These are phyloP conservation scores for Curvularia lunata DNA, from an alignment of 2,329 filamentous ascomycete genomes.

Conservation along the genomic window DNA sequence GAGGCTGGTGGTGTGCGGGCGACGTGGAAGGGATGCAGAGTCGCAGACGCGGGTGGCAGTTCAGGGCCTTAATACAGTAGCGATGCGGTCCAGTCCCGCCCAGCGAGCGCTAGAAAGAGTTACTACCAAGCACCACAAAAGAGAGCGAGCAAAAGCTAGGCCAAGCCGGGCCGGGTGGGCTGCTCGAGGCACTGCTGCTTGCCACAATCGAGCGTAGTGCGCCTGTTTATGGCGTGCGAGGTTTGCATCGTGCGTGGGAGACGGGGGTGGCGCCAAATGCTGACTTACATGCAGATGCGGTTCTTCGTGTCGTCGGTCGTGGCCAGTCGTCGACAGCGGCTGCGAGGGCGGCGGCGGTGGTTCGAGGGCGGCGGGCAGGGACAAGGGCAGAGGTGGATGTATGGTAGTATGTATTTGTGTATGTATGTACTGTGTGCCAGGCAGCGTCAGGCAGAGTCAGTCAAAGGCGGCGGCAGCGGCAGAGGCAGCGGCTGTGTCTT, in stretches of 20 bases:
- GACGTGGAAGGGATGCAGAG: neutral
- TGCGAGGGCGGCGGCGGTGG: neutral
- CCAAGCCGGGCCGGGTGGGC: conserved; percentile 25
- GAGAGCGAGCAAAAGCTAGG: conserved; percentile 3
- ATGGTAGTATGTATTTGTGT: too few relatives aligned
- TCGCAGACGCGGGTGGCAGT: conserved; percentile 13
- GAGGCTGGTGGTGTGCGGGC: conserved; percentile 3
- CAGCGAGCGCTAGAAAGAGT: conserved; percentile 31
- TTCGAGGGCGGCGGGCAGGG: neutral
- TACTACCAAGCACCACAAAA: conserved; percentile 33
- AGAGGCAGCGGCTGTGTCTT: conserved; percentile 15
- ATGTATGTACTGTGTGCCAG: too few relatives aligned
- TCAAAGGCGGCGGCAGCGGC: neutral
- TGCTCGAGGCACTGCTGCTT: conserved; percentile 26
- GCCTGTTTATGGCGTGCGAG: conserved; percentile 26
- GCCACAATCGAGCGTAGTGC: conserved; percentile 29
- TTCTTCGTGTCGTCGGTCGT: neutral
- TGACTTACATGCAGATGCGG: conserved; percentile 26
- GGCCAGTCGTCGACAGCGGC: neutral
- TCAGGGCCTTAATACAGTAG: conserved; percentile 20
- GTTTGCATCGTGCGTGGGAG: conserved; percentile 13
- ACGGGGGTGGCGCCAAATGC: conserved; percentile 24
- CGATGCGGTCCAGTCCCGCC: conserved; percentile 4
- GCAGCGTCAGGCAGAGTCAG: too few relatives aligned
- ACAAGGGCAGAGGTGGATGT: neutral